Percentiles rank a stretch among this genome's conserved stretches.
Evolutionary conservation across 148 eudicot species (phyloP).

Genomic region (Diospyros lotus): DNA sequence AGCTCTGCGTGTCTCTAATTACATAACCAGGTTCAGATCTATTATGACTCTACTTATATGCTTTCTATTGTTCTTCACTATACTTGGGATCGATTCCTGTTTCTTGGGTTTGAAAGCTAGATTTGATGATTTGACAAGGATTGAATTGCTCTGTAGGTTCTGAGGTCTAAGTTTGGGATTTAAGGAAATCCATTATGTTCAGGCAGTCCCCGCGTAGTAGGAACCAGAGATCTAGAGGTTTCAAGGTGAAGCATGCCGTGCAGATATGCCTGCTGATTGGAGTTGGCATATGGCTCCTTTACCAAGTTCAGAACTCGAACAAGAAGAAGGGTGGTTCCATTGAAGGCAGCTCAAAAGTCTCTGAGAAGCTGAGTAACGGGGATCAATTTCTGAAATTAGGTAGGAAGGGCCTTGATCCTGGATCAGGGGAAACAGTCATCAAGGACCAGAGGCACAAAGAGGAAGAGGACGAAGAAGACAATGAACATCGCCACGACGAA

Average conservation of each 20-base stretch:
- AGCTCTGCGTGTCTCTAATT: no score
- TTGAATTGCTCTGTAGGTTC: not conserved
- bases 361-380: constrained; percentile 27
- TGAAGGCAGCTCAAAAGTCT: constrained; percentile 20
- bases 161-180: constrained; percentile 1
- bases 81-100: not conserved
- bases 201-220: constrained; percentile 77
- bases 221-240: constrained; percentile 60
- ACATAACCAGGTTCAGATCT: no score
- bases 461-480: constrained; percentile 28
- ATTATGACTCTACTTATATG: no score
- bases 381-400: constrained; percentile 42
- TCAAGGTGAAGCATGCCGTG: constrained; percentile 78
- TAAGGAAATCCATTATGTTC: constrained; percentile 41
- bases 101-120: not conserved
- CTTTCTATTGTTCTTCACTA: not conserved
- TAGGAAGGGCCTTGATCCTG: constrained; percentile 59
- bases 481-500: constrained; percentile 23
- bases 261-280: constrained; percentile 61
- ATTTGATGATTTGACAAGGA: not conserved
- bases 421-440: constrained; percentile 8
- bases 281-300: constrained; percentile 68
- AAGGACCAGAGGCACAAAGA: constrained; percentile 34
- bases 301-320: constrained; percentile 71
- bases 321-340: constrained; percentile 32